Conservation (phyloP, 306 rosid species). For the Styphnolobium japonicum region DNA sequence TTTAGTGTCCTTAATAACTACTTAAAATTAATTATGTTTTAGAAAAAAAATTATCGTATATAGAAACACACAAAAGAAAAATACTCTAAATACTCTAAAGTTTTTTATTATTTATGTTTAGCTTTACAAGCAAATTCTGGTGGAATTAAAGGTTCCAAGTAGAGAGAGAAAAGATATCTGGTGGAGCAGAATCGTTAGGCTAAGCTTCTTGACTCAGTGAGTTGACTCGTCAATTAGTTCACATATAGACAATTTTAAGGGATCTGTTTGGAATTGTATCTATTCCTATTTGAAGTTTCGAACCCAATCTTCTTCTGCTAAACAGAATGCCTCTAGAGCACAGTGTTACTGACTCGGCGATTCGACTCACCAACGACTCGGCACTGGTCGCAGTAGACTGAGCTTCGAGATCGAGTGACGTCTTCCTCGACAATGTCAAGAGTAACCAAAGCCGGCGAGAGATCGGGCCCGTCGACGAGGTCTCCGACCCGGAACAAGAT, state of each 20-base stretch:
- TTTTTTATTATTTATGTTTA: too few species aligned
- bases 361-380: conserved; percentile 75
- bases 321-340: too few species aligned
- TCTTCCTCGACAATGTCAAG: conserved; percentile 74
- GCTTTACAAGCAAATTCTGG: too few species aligned
- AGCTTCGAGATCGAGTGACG: conserved; percentile 53
- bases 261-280: too few species aligned
- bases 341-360: conserved; percentile 12
- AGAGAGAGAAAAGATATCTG: too few species aligned
- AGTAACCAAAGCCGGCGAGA: conserved; percentile 33
- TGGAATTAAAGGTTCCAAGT: too few species aligned
- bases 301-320: too few species aligned
- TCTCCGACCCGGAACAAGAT: conserved; percentile 51
- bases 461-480: conserved; percentile 27
- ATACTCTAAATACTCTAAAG: too few species aligned
- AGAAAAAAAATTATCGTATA: too few species aligned
- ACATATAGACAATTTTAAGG: neutral
- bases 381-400: conserved; percentile 73
- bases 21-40: too few species aligned
- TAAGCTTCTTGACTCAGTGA: neutral
- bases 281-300: neutral
- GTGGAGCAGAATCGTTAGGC: too few species aligned
- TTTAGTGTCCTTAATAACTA: neutral
- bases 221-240: neutral
- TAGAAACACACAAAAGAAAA: too few species aligned